These are phyloP conservation scores for Glycine latifolia DNA, from an alignment of 306 rosid species.

Conservation along the genomic window DNA sequence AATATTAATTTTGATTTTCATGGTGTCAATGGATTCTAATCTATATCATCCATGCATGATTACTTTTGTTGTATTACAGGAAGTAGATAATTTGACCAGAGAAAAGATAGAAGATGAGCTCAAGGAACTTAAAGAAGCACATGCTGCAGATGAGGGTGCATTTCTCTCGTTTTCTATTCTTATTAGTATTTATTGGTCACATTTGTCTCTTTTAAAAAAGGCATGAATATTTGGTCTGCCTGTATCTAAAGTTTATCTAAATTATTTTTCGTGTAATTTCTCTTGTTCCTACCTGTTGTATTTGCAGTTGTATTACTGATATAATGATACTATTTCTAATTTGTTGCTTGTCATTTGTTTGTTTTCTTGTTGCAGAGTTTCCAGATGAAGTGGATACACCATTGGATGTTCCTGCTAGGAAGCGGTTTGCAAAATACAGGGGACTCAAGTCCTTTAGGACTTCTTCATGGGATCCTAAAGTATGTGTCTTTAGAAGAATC, in stretches of 20 bases:
- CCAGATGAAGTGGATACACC: conserved; percentile 99
- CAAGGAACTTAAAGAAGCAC: conserved; percentile 82
- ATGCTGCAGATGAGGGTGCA: conserved; percentile 93
- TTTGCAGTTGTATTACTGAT: conserved; percentile 31
- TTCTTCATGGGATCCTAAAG: conserved; percentile 97
- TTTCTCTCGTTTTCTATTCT: conserved; percentile 21
- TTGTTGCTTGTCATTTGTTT: conserved; percentile 30
- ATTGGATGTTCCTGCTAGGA: conserved; percentile 80
- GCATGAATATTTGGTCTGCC: conserved; percentile 12
- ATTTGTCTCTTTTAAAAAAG: background rate
- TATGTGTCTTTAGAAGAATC: conserved; percentile 47
- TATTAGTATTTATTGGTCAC: conserved; percentile 9
- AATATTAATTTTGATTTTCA: conserved; percentile 8
- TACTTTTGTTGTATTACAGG: conserved; percentile 61
- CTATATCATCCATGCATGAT: background rate
- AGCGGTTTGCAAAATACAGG: conserved; percentile 90
- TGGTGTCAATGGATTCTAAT: conserved; percentile 14
- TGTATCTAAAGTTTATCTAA: conserved; percentile 12
- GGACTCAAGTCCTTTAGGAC: conserved; percentile 98
- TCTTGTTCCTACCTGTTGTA: background rate
- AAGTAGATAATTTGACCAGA: conserved; percentile 74
- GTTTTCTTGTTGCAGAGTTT: conserved; percentile 63
- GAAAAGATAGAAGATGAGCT: conserved; percentile 86
- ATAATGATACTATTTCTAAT: background rate
- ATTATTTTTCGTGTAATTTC: background rate